These are phyloP conservation scores for Echium plantagineum DNA, from an alignment of 257 asterid species.

Conservation along the genomic window DNA sequence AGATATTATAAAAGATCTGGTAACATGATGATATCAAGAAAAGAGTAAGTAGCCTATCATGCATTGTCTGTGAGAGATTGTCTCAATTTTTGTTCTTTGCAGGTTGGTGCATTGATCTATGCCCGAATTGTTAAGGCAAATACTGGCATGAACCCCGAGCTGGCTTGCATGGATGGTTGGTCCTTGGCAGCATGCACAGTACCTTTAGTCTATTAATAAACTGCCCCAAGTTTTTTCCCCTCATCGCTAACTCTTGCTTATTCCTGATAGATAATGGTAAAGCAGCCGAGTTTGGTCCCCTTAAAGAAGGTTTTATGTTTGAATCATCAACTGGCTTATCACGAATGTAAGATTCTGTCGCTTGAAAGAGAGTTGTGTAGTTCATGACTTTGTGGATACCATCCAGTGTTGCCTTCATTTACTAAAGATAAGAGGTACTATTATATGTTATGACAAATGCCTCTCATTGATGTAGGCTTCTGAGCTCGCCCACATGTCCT, in stretches of 20 bases:
- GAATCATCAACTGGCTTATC: conserved; percentile 91
- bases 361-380: neutral
- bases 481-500: conserved; percentile 75
- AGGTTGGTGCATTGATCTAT: no score
- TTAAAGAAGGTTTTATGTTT: conserved; percentile 87
- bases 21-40: no score
- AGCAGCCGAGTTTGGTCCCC: conserved; percentile 87
- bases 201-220: conserved; percentile 1
- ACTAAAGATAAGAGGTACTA: conserved; percentile 1
- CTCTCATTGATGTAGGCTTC: conserved; percentile 34
- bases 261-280: conserved; percentile 50
- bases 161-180: conserved; percentile 96
- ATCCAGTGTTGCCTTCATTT: neutral
- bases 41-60: neutral
- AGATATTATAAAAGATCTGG: no score
- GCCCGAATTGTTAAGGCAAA: conserved; percentile 83
- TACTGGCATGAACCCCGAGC: conserved; percentile 87
- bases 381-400: no score
- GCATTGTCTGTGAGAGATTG: neutral
- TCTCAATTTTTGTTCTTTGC: conserved; percentile 18
- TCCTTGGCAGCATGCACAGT: conserved; percentile 8
- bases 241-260: conserved; percentile 8
- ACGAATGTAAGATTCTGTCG: conserved; percentile 2
- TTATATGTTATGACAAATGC: conserved; percentile 4
- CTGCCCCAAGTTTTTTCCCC: conserved; percentile 3